phyloP scores from a whole-genome alignment of 495 filamentous ascomycete species.

The Lophiotrema nucula region DNA sequence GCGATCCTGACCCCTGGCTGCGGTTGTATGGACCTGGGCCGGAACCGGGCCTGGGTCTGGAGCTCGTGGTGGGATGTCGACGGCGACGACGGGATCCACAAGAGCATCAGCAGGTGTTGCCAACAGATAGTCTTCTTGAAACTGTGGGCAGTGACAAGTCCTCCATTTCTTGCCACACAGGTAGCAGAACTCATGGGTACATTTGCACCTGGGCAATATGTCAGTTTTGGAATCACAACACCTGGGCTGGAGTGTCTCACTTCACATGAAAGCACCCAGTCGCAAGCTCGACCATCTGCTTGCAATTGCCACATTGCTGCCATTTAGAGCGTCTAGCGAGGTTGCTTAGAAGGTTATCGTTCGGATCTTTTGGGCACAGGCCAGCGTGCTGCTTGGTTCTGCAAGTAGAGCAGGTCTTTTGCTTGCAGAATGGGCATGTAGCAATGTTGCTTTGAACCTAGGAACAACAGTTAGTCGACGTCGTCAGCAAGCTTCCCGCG shows the following conservation, averaged over 20 bases:
- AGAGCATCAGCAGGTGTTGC: background rate
- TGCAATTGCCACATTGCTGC: slow-evolving; percentile 20
- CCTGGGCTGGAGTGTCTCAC: background rate
- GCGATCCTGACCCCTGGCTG: too few species aligned
- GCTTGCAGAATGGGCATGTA: slow-evolving; percentile 2
- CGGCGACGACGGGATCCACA: background rate
- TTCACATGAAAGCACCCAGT: slow-evolving; percentile 22
- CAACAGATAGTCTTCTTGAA: slow-evolving; percentile 6
- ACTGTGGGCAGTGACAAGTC: slow-evolving; percentile 6
- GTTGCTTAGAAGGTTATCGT: slow-evolving; percentile 4
- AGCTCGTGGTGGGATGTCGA: too few species aligned
- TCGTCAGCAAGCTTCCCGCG: too few species aligned
- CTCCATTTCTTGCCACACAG: slow-evolving; percentile 17
- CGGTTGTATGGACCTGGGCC: too few species aligned
- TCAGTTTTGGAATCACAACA: background rate
- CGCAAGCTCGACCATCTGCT: slow-evolving; percentile 18
- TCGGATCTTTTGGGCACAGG: slow-evolving; percentile 17
- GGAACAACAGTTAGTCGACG: too few species aligned
- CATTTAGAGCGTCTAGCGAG: slow-evolving; percentile 8
- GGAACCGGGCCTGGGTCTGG: too few species aligned
- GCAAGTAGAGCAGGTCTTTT: slow-evolving; percentile 14
- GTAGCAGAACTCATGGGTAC: slow-evolving; percentile 27
- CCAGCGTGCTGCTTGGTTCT: slow-evolving; percentile 9
- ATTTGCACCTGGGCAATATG: slow-evolving; percentile 20
- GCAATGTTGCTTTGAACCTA: slow-evolving; percentile 1